Conservation (phyloP, 1,284 basidiomycete genomes). For the Kwoniella shivajii region DNA sequence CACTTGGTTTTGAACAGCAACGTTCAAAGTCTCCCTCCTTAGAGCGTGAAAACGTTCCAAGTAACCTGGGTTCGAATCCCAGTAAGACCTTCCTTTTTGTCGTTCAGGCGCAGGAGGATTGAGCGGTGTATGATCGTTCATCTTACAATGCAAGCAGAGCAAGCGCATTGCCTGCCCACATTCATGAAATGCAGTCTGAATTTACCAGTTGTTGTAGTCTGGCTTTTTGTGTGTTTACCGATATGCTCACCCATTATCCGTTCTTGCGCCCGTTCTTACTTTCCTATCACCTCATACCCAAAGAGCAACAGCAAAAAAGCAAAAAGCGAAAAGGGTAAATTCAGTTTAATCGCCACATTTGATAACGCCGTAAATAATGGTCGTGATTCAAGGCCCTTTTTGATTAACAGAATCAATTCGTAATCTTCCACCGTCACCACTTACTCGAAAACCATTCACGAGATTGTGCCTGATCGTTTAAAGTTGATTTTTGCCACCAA, state of each 20-base stretch:
- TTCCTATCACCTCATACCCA: too few relatives aligned
- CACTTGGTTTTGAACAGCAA: constrained; percentile 19
- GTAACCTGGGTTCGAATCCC: constrained; percentile 25
- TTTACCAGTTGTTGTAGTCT: too few relatives aligned
- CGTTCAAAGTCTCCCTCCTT: constrained; percentile 7
- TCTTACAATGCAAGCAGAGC: too few relatives aligned
- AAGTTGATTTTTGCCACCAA: neutral
- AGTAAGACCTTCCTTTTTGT: constrained; percentile 21
- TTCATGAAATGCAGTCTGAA: too few relatives aligned
- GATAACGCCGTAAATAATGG: constrained; percentile 6
- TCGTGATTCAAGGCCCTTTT: neutral
- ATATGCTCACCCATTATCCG: too few relatives aligned
- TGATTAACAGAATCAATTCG: neutral
- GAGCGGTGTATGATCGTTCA: too few relatives aligned
- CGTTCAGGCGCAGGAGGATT: too few relatives aligned
- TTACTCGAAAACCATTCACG: neutral
- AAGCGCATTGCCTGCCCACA: too few relatives aligned
- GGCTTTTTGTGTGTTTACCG: too few relatives aligned
- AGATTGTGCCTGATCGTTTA: constrained; percentile 17
- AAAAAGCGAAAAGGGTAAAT: too few relatives aligned
- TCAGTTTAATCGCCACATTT: neutral
- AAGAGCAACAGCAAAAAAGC: too few relatives aligned
- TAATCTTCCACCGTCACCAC: constrained; percentile 2
- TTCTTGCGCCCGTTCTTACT: too few relatives aligned
- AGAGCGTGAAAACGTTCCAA: constrained; percentile 8